Evolutionary conservation across 768 basidiomycete genomes (phyloP).

Genomic region (Rubroboletus pulcherrimus): DNA sequence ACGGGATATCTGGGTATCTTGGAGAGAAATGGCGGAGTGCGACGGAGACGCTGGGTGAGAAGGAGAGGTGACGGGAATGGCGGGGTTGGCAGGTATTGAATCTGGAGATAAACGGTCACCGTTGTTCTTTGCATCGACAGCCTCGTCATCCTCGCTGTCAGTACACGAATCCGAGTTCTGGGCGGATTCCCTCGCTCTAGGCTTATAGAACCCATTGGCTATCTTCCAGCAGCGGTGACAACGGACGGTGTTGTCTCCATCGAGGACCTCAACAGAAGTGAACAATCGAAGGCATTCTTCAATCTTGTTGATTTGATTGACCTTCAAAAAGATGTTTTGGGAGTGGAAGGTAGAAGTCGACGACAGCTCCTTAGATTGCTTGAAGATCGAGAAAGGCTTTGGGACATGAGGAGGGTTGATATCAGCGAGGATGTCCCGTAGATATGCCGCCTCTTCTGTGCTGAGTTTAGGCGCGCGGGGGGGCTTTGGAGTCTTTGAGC

Average conservation of each 20-base stretch:
- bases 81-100: constrained; percentile 30
- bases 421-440: constrained; percentile 67
- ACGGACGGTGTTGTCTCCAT: constrained; percentile 93
- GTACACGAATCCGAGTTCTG: constrained; percentile 30
- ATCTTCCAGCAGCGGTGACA: constrained; percentile 95
- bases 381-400: constrained; percentile 50
- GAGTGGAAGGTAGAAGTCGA: constrained; percentile 12
- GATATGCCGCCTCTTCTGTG: constrained; percentile 58
- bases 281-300: constrained; percentile 85
- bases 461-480: constrained; percentile 54
- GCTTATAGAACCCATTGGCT: constrained; percentile 58
- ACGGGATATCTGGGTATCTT: constrained; percentile 24
- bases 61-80: not conserved
- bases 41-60: constrained; percentile 16
- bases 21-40: constrained; percentile 39
- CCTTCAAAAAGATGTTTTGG: constrained; percentile 28
- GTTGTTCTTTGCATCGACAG: constrained; percentile 19
- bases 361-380: constrained; percentile 33
- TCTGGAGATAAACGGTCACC: constrained; percentile 8
- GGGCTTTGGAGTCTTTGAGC: constrained; percentile 36
- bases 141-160: constrained; percentile 33
- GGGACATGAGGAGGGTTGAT: constrained; percentile 40
- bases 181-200: constrained; percentile 17
- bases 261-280: constrained; percentile 88
- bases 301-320: constrained; percentile 25